Conservation (phyloP, 192 early-diverging fungal species). For the Coemansia sp. region DNA sequence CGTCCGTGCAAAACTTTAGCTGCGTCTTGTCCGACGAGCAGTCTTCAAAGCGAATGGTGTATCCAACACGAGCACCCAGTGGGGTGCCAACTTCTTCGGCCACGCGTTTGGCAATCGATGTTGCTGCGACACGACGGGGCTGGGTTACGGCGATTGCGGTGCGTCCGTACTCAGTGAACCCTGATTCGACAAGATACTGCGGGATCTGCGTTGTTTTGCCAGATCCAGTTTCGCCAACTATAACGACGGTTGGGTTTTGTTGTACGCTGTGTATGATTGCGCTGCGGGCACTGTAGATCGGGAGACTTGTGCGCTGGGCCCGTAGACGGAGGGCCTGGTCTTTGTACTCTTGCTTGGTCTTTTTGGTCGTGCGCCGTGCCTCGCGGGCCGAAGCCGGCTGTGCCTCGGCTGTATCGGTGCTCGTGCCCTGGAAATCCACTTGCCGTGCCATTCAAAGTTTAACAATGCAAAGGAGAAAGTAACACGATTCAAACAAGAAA, state of each 20-base stretch:
- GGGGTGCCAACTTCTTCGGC: slow-evolving; percentile 74
- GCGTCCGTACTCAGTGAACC: slow-evolving; percentile 52
- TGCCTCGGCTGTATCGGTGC: not conserved
- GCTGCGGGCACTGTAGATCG: slow-evolving; percentile 52
- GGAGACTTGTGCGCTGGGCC: slow-evolving; percentile 48
- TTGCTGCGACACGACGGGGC: slow-evolving; percentile 80
- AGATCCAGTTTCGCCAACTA: slow-evolving; percentile 78
- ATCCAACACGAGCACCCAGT: slow-evolving; percentile 79
- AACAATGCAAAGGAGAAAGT: not conserved
- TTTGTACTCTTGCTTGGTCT: slow-evolving; percentile 12
- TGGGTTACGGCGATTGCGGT: slow-evolving; percentile 81
- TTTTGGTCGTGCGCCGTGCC: not conserved
- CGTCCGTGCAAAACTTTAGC: slow-evolving; percentile 96
- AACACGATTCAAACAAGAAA: slow-evolving; percentile 5
- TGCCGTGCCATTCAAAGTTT: not conserved
- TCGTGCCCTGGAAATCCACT: not conserved
- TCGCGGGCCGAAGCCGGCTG: not conserved
- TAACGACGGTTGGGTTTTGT: slow-evolving; percentile 56
- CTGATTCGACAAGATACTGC: slow-evolving; percentile 80
- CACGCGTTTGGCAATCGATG: slow-evolving; percentile 75
- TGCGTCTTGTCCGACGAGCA: slow-evolving; percentile 71
- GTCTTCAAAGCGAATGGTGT: slow-evolving; percentile 95
- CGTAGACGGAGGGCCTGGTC: slow-evolving; percentile 20
- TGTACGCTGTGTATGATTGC: slow-evolving; percentile 21
- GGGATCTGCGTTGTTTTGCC: slow-evolving; percentile 93